Conservation (phyloP, 73 alveolate genomes). For the Tetrahymena thermophila region DNA sequence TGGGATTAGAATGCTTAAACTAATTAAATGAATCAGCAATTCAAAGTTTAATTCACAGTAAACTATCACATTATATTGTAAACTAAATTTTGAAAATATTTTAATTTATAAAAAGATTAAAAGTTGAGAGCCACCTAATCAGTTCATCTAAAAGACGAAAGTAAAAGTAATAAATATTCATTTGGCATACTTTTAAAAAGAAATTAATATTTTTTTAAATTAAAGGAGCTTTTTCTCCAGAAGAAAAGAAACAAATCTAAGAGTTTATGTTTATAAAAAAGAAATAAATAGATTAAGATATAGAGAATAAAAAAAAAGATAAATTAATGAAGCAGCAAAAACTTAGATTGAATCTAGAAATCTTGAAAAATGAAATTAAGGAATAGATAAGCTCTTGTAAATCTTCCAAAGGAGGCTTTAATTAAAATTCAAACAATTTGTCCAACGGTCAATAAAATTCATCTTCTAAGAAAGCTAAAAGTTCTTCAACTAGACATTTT, state of each 20-base stretch:
- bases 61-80: not conserved
- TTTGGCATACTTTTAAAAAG: not conserved
- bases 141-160: not conserved
- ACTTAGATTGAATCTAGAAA: not conserved
- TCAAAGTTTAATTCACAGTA: not conserved
- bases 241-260: not conserved
- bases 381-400: not conserved
- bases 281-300: not conserved
- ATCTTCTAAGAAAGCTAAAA: not conserved
- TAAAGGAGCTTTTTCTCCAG: not conserved
- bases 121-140: not conserved
- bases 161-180: not conserved
- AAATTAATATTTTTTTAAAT: not conserved
- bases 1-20: not conserved
- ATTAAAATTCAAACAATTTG: not conserved
- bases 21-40: not conserved
- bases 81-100: not conserved
- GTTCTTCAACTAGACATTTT: not conserved
- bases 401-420: not conserved
- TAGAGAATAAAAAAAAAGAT: not conserved
- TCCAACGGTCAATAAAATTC: not conserved
- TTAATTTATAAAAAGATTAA: not conserved
- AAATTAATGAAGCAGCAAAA: not conserved
- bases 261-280: not conserved
- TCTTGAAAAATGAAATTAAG: not conserved